Conservation (phyloP, 345 rosid species). For the Arabis alpina region DNA sequence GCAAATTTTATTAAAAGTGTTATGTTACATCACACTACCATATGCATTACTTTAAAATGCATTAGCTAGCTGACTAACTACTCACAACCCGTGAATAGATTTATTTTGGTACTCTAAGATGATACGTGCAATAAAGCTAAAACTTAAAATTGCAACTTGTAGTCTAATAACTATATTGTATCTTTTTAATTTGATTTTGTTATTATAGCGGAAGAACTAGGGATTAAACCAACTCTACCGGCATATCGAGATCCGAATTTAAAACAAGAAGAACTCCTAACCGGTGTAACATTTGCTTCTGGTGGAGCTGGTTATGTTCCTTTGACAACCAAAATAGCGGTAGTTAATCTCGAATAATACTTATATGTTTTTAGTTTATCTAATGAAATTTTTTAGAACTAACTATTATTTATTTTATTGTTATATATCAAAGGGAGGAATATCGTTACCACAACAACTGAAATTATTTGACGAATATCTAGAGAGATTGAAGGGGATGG, state of each 20-base stretch:
- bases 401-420: neutral
- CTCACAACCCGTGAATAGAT: neutral
- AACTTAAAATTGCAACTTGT: neutral
- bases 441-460: conserved; percentile 51
- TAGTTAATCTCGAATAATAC: conserved; percentile 23
- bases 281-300: conserved; percentile 76
- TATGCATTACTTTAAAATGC: neutral
- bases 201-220: conserved; percentile 52
- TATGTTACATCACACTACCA: neutral
- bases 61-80: conserved; percentile 10
- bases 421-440: conserved; percentile 42
- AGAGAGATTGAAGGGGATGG: conserved; percentile 37
- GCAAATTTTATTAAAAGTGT: neutral
- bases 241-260: conserved; percentile 60
- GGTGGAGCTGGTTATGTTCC: conserved; percentile 66
- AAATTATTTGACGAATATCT: conserved; percentile 55
- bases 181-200: neutral
- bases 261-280: conserved; percentile 54
- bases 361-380: neutral
- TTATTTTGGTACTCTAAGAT: neutral
- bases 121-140: neutral
- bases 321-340: conserved; percentile 50
- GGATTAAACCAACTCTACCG: conserved; percentile 56
- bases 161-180: neutral
- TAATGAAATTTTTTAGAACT: neutral